Conservation (phyloP, 768 basidiomycete species). For the Paxillus rubicundulus region DNA sequence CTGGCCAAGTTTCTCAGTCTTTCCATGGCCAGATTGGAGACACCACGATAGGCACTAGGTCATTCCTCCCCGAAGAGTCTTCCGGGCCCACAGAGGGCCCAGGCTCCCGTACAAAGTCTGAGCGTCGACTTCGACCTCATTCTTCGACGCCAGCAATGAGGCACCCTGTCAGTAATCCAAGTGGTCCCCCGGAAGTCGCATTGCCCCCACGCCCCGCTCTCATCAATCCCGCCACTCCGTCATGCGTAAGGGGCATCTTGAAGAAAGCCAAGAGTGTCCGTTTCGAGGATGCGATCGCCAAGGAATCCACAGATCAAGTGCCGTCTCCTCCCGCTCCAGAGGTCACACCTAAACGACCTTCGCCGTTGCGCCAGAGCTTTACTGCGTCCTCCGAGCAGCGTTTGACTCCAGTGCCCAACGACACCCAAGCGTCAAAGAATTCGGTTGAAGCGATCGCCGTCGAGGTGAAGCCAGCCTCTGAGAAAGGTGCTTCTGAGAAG, state of each 20-base stretch:
- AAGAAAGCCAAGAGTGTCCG: slow-evolving; percentile 41
- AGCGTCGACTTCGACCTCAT: background rate
- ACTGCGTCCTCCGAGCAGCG: slow-evolving; percentile 7
- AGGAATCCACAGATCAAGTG: slow-evolving; percentile 1
- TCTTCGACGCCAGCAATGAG: background rate
- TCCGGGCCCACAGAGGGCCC: slow-evolving; percentile 10
- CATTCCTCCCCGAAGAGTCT: slow-evolving; percentile 12
- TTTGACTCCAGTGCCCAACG: slow-evolving; percentile 9
- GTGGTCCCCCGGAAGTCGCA: slow-evolving; percentile 18
- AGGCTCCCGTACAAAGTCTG: background rate
- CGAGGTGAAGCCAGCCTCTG: background rate
- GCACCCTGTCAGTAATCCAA: slow-evolving; percentile 8
- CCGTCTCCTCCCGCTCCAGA: background rate
- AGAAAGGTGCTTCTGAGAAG: slow-evolving; percentile 9
- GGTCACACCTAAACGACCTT: slow-evolving; percentile 3
- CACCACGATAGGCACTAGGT: slow-evolving; percentile 1
- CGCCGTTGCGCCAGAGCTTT: slow-evolving; percentile 4
- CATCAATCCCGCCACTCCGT: slow-evolving; percentile 26
- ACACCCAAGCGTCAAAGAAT: background rate
- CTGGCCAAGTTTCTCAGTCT: background rate
- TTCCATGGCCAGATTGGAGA: background rate
- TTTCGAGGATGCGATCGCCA: slow-evolving; percentile 27
- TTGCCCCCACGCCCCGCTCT: slow-evolving; percentile 23
- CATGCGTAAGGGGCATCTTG: slow-evolving; percentile 35
- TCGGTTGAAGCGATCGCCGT: background rate